phyloP scores from a whole-genome alignment of 495 filamentous ascomycete genomes.

The Amniculicola lignicola region DNA sequence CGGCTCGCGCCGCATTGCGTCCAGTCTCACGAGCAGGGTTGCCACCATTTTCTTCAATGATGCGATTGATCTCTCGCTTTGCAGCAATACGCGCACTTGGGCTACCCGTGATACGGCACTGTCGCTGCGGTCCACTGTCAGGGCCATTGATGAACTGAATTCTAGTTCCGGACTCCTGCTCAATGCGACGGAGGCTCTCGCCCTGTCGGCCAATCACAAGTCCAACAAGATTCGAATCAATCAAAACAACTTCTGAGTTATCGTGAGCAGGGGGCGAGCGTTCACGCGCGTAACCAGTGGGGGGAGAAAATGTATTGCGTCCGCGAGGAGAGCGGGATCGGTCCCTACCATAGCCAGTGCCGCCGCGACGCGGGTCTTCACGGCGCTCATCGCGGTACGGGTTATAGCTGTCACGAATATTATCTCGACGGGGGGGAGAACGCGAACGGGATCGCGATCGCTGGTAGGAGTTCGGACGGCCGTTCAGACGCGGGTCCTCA shows the following conservation, averaged over 20 bases:
- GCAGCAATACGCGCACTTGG: conserved; percentile 64
- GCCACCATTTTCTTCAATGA: conserved; percentile 78
- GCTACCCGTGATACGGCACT: conserved; percentile 73
- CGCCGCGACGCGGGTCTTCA: conserved; percentile 51
- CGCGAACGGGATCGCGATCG: conserved; percentile 67
- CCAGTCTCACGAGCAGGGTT: conserved; percentile 42
- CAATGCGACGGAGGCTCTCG: conserved; percentile 75
- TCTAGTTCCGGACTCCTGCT: conserved; percentile 67
- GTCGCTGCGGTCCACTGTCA: conserved; percentile 62
- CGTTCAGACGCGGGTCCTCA: conserved; percentile 45
- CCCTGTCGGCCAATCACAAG: conserved; percentile 81
- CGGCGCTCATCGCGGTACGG: conserved; percentile 76
- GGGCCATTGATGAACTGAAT: conserved; percentile 79
- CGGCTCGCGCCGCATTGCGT: conserved; percentile 33
- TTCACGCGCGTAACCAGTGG: conserved; percentile 48
- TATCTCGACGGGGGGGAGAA: conserved; percentile 57
- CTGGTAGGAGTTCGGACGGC: conserved; percentile 53
- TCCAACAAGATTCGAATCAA: conserved; percentile 74
- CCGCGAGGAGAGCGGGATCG: conserved; percentile 37
- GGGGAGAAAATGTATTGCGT: conserved; percentile 38
- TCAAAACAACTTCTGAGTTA: conserved; percentile 67
- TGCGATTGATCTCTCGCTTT: conserved; percentile 69
- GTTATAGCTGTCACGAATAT: conserved; percentile 68
- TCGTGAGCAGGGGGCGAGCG: conserved; percentile 58
- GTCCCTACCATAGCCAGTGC: conserved; percentile 35